These are phyloP conservation scores for Fusarium penzigii DNA, from an alignment of 2,329 filamentous ascomycete genomes.

Conservation along the genomic window DNA sequence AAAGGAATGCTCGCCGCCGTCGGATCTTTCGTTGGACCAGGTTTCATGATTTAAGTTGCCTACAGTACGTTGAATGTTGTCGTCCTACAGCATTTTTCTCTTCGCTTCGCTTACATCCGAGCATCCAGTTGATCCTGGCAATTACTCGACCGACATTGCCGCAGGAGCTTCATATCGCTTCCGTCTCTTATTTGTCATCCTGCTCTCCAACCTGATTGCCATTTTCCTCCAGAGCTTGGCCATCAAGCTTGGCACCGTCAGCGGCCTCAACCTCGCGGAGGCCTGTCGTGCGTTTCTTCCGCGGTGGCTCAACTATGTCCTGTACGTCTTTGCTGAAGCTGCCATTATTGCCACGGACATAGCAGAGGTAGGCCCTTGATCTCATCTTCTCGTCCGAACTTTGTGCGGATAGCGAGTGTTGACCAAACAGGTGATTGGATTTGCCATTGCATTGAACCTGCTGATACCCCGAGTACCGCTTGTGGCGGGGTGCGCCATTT, in stretches of 20 bases:
- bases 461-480: constrained; percentile 64
- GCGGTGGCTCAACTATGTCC: constrained; percentile 61
- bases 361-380: constrained; percentile 47
- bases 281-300: constrained; percentile 67
- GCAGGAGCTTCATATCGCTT: constrained; percentile 68
- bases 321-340: constrained; percentile 65
- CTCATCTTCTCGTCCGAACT: too few relatives aligned
- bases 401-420: too few relatives aligned
- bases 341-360: constrained; percentile 74
- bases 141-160: constrained; percentile 70
- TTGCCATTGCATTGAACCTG: constrained; percentile 68
- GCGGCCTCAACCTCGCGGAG: constrained; percentile 66
- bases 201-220: constrained; percentile 70
- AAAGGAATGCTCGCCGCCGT: not conserved
- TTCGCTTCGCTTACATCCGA: constrained; percentile 1
- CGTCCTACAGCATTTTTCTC: not conserved
- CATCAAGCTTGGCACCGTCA: constrained; percentile 70
- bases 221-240: constrained; percentile 69
- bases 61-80: constrained; percentile 46
- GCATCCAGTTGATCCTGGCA: constrained; percentile 57
- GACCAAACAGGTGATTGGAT: constrained; percentile 59
- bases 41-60: constrained; percentile 64
- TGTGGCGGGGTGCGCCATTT: constrained; percentile 68
- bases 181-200: constrained; percentile 66
- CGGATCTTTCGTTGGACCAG: constrained; percentile 61